Evolutionary conservation across 805 yeast genomes (phyloP), one percentile per base, ranked within the genome.

Genomic region (Metschnikowia henanensis): DNA sequence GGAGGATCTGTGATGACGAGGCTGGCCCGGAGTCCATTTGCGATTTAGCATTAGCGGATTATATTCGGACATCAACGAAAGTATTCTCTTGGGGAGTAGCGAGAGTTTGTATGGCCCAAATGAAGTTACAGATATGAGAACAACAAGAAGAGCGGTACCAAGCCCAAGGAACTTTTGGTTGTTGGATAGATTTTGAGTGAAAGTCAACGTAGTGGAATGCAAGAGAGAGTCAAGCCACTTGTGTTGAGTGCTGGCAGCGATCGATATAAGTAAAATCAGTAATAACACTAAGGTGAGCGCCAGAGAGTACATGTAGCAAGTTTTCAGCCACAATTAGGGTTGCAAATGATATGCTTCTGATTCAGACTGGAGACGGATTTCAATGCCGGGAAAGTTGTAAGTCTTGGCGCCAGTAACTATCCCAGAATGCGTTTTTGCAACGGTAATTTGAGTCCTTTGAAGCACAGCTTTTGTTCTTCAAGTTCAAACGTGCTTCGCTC

Each of bases 1-100:
- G 19, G 66, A 52, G 5, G 31, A 29, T 22, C 35, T 38, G 12
- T 36, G 25, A 7, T 38, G 41, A 7, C 39, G 43, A 21, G 45
- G 12, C 26, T 22, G 35, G 17, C 32, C 29, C 8, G 43, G 25
- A 18, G 12, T 32, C 44, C 44, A 37, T 28, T 23, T 33, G 21
- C 43, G 39, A 23, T 30, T 34, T 4, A 38, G n/a, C 42, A 43
- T 35, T 6, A 28, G 18, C 13, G 42, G 46, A 22, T 30, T 38
- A 30, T 34, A 38, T 21, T 43, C 43, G 28, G 46, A 22, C 39
- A 43, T 35, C 1, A 38, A 20, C 39, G 39, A 30, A n/a, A 34
- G 33, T 30, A 43, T 21, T 29, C 28, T 33, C 12, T 38, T 38
- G 29, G 29, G 34, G 25, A 37, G 36, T 36, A 34, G 39, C 32